These are phyloP conservation scores for Aspergillus ellipticus DNA, from an alignment of 495 filamentous ascomycete species.

Conservation along the genomic window DNA sequence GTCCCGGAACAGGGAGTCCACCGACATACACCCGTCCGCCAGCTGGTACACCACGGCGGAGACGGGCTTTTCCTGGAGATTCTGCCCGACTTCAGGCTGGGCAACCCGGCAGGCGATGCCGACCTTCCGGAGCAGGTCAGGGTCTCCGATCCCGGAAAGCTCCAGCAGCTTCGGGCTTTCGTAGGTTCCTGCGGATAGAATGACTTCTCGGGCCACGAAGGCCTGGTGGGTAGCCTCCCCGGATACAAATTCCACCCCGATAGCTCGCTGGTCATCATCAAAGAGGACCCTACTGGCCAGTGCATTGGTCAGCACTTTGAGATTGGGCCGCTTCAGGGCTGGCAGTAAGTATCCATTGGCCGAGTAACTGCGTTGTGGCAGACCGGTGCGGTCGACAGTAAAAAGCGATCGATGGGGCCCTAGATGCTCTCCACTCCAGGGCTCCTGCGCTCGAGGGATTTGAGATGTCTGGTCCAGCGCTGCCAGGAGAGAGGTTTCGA, in stretches of 20 bases:
- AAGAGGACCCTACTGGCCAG: not conserved
- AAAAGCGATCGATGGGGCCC: no score
- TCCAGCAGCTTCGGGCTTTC: not conserved
- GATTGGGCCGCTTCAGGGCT: not conserved
- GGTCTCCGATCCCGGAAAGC: not conserved
- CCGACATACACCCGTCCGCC: not conserved
- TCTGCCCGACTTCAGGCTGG: not conserved
- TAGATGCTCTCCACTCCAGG: no score
- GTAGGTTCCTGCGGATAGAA: not conserved
- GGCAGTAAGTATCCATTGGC: not conserved
- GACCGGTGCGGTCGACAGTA: no score
- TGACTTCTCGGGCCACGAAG: not conserved
- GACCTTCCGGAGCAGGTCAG: not conserved
- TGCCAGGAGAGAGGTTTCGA: no score
- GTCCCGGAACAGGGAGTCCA: no score
- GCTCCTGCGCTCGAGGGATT: no score
- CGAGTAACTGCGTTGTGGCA: not conserved
- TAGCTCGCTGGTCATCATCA: not conserved
- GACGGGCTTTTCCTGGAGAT: not conserved
- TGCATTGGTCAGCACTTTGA: not conserved
- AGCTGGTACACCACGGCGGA: not conserved
- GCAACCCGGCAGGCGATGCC: not conserved
- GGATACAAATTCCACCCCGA: not conserved
- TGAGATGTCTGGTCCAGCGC: no score
- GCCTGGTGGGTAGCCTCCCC: not conserved